Conservation (phyloP, 345 rosid species). For the Camelina sativa region DNA sequence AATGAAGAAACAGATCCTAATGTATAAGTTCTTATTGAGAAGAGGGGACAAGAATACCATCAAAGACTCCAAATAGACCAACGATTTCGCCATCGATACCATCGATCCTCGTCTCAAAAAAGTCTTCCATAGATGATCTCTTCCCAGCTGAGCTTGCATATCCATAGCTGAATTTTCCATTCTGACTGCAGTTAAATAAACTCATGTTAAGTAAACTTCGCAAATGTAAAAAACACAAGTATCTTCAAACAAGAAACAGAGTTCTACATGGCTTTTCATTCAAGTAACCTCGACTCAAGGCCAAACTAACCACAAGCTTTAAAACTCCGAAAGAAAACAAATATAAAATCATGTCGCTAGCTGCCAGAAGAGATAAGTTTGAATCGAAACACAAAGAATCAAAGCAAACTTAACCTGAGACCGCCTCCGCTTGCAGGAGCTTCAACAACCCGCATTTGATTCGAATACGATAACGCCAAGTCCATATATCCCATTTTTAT, state of each 20-base stretch:
- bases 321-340: neutral
- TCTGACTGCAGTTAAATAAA: constrained; percentile 59
- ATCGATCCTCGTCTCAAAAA: constrained; percentile 91
- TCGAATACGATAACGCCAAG: constrained; percentile 33
- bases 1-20: neutral
- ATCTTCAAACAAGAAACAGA: neutral
- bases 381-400: neutral
- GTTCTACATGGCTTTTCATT: neutral
- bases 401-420: constrained; percentile 58
- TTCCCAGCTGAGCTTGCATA: constrained; percentile 98
- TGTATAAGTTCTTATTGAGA: neutral
- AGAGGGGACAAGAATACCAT: constrained; percentile 55
- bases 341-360: neutral
- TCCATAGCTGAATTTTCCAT: constrained; percentile 96
- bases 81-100: constrained; percentile 94
- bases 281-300: constrained; percentile 24
- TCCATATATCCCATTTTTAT: constrained; percentile 43
- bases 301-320: neutral
- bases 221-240: neutral
- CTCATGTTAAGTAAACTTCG: neutral
- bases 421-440: constrained; percentile 92
- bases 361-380: neutral
- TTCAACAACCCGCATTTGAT: constrained; percentile 49
- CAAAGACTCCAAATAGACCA: constrained; percentile 97
- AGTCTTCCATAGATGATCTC: constrained; percentile 98